These are phyloP conservation scores for Trichoderma koningii DNA, from an alignment of 2,329 filamentous ascomycete species.

Conservation along the genomic window DNA sequence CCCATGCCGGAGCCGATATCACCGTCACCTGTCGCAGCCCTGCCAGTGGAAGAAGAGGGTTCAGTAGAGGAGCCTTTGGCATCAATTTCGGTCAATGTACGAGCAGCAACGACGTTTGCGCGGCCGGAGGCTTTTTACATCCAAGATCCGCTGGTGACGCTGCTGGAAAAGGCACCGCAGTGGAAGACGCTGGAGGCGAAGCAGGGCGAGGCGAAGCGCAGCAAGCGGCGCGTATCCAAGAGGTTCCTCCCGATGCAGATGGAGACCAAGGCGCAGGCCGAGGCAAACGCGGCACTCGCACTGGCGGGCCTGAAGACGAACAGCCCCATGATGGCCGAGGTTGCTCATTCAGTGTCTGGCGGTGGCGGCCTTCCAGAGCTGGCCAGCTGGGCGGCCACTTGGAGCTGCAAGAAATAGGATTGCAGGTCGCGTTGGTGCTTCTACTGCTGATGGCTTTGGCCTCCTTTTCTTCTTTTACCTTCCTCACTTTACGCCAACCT, in stretches of 20 bases:
- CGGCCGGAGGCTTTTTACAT: conserved; percentile 34
- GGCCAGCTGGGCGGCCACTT: conserved; percentile 16
- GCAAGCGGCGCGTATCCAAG: conserved; percentile 12
- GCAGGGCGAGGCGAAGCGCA: background rate
- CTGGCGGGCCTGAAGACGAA: conserved; percentile 33
- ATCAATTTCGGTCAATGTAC: conserved; percentile 39
- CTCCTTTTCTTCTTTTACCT: background rate
- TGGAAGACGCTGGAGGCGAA: conserved; percentile 30
- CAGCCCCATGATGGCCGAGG: conserved; percentile 29
- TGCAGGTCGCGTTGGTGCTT: background rate
- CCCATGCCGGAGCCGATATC: conserved; percentile 31
- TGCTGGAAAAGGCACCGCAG: conserved; percentile 31
- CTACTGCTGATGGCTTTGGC: background rate
- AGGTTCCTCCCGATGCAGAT: conserved; percentile 6
- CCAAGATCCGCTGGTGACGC: conserved; percentile 32
- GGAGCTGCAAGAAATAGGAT: conserved; percentile 22
- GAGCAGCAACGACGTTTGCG: conserved; percentile 30
- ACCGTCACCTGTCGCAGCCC: conserved; percentile 28
- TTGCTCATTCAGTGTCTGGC: conserved; percentile 11
- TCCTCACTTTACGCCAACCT: background rate
- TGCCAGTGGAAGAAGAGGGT: conserved; percentile 38
- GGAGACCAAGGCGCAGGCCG: conserved; percentile 31
- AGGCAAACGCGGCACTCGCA: conserved; percentile 31
- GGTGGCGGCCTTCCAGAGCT: conserved; percentile 1
- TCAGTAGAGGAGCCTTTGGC: conserved; percentile 36